These are phyloP conservation scores for Pseudisothecium myosuroides DNA, from an alignment of 225 moss, liverwort and hornwort species.

Conservation along the genomic window DNA sequence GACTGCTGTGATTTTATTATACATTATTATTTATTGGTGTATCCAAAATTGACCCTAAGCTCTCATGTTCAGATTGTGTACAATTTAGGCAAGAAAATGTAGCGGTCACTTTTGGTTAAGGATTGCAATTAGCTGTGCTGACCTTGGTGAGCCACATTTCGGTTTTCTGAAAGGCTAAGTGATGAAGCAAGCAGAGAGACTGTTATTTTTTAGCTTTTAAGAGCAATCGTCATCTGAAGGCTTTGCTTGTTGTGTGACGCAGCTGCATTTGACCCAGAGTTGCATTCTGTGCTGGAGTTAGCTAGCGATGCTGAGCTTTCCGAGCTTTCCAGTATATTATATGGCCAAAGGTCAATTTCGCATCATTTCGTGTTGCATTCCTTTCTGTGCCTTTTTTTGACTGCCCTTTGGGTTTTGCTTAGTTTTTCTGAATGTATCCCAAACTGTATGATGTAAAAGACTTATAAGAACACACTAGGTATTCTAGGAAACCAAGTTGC, in stretches of 20 bases:
- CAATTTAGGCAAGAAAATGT: neutral
- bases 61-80: neutral
- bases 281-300: slow-evolving; percentile 78
- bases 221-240: neutral
- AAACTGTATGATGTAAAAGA: neutral
- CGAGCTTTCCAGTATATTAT: slow-evolving; percentile 73
- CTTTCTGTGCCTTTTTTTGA: neutral
- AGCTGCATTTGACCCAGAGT: slow-evolving; percentile 75
- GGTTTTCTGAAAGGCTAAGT: neutral
- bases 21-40: neutral
- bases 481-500: neutral
- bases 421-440: neutral
- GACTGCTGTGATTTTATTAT: neutral
- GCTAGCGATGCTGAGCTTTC: slow-evolving; percentile 78
- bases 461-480: neutral
- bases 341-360: slow-evolving; percentile 56
- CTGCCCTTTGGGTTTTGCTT: neutral
- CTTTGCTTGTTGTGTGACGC: slow-evolving; percentile 9
- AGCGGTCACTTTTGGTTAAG: neutral
- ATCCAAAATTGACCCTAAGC: neutral
- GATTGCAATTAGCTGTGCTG: neutral
- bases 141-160: neutral
- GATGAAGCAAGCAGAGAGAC: neutral
- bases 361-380: neutral
- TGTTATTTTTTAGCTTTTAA: neutral